Evolutionary conservation across 2,329 filamentous ascomycete genomes (phyloP).

Genomic region (Claviceps humidiphila): DNA sequence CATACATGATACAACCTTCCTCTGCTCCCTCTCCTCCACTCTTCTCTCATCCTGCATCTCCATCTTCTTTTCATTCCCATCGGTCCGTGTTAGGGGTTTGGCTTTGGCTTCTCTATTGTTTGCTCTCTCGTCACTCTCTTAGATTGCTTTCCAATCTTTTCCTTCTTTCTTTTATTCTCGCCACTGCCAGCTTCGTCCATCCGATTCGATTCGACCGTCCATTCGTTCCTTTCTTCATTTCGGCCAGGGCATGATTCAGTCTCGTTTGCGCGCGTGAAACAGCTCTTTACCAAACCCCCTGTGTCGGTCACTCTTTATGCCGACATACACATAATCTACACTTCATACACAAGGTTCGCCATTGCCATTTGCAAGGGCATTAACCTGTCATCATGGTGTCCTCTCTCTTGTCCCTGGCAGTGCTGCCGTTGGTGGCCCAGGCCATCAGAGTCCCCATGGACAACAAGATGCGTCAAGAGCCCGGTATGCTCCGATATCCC

Average conservation of each 20-base stretch:
- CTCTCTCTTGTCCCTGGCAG: conserved; percentile 16
- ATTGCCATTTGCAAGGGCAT: neutral
- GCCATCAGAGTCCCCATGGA: conserved; percentile 12
- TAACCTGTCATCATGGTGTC: conserved; percentile 14
- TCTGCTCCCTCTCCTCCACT: neutral
- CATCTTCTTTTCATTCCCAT: neutral
- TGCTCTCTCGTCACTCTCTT: conserved; percentile 1
- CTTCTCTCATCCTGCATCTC: neutral
- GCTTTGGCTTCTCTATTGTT: neutral
- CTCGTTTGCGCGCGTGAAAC: neutral
- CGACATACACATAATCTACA: conserved; percentile 4
- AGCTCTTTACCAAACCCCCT: neutral
- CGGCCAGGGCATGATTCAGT: neutral
- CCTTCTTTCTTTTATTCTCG: neutral
- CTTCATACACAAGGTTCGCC: neutral
- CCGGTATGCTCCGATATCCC: conserved; percentile 18
- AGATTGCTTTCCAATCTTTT: neutral
- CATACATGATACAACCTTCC: neutral
- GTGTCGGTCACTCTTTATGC: conserved; percentile 16
- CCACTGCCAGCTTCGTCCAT: neutral
- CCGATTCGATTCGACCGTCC: neutral
- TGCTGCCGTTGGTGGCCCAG: conserved; percentile 15
- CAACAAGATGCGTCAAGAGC: conserved; percentile 11
- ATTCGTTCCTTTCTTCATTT: conserved; percentile 1
- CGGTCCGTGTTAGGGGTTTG: neutral